Percentiles rank a stretch among this genome's conserved stretches.
These are phyloP conservation scores for Candida alai DNA, from an alignment of 805 yeast species.

Conservation along the genomic window DNA sequence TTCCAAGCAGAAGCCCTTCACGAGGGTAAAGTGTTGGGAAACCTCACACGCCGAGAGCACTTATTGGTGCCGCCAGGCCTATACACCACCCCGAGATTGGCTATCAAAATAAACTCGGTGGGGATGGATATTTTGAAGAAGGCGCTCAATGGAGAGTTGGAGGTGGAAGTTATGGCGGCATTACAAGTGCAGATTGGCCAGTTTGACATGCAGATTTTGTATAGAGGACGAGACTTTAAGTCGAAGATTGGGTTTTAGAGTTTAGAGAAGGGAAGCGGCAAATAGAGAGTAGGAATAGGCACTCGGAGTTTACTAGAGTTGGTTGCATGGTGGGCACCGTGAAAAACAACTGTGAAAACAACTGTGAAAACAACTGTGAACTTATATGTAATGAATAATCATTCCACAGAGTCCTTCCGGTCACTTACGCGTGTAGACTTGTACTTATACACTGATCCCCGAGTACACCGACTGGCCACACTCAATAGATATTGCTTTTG, in stretches of 20 bases:
- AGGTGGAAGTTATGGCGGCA: constrained; percentile 44
- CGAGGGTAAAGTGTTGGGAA: constrained; percentile 45
- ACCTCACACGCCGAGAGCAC: constrained; percentile 36
- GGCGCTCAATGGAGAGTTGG: constrained; percentile 49
- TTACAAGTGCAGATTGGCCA: constrained; percentile 37
- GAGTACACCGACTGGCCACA: too few relatives aligned
- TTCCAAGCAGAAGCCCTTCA: constrained; percentile 46
- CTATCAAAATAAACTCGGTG: constrained; percentile 41
- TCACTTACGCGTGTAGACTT: too few relatives aligned
- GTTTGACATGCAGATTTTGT: constrained; percentile 40
- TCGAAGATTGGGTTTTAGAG: constrained; percentile 38
- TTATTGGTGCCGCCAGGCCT: constrained; percentile 50
- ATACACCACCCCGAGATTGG: constrained; percentile 46
- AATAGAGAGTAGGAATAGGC: too few relatives aligned
- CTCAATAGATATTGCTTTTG: too few relatives aligned
- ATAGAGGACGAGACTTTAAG: constrained; percentile 42
- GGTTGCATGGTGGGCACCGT: too few relatives aligned
- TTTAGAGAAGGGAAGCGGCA: too few relatives aligned
- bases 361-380: too few relatives aligned
- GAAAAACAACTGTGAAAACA: too few relatives aligned
- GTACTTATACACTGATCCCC: too few relatives aligned
- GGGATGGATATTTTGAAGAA: constrained; percentile 47
- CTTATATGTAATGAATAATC: too few relatives aligned
- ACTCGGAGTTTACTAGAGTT: too few relatives aligned
- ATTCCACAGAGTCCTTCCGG: too few relatives aligned